These are phyloP conservation scores for Ulmus americana DNA, from an alignment of 331 rosid species.

Conservation along the genomic window DNA sequence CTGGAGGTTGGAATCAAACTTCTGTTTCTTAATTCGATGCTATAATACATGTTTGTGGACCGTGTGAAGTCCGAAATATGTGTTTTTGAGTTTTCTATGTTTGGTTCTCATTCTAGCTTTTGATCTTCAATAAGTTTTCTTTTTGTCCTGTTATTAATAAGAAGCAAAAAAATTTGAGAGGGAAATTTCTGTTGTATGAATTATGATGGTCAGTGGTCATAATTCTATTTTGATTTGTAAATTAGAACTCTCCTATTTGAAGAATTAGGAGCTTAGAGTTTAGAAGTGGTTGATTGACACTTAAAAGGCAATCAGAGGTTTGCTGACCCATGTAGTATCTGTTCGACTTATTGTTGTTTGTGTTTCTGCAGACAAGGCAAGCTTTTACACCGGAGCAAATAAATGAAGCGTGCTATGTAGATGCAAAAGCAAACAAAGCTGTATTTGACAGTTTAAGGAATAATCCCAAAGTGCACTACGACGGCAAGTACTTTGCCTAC, in stretches of 20 bases:
- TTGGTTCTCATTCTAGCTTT: too few species aligned
- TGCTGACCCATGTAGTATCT: too few species aligned
- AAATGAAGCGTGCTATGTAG: constrained; percentile 73
- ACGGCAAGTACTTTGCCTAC: constrained; percentile 76
- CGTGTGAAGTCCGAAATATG: background rate
- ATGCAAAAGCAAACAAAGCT: constrained; percentile 69
- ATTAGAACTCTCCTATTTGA: too few species aligned
- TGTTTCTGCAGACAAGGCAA: constrained; percentile 63
- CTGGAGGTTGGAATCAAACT: constrained; percentile 45
- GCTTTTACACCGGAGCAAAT: constrained; percentile 78
- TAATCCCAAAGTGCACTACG: constrained; percentile 79
- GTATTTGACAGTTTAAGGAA: constrained; percentile 83
- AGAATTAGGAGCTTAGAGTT: background rate
- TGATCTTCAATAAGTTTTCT: too few species aligned
- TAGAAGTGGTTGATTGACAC: background rate
- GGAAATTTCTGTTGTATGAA: too few species aligned
- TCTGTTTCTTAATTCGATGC: constrained; percentile 11
- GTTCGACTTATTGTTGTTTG: background rate
- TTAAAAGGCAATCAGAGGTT: background rate
- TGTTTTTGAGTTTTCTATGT: too few species aligned
- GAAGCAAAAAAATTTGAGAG: too few species aligned
- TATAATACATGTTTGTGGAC: too few species aligned
- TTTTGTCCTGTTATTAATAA: too few species aligned
- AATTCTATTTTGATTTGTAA: too few species aligned
- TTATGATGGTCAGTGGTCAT: too few species aligned